A percentile compares a stretch with the other conserved stretches of the same genome.
These are phyloP conservation scores for Flammula alnicola DNA, from an alignment of 1,284 basidiomycete species.

Conservation along the genomic window DNA sequence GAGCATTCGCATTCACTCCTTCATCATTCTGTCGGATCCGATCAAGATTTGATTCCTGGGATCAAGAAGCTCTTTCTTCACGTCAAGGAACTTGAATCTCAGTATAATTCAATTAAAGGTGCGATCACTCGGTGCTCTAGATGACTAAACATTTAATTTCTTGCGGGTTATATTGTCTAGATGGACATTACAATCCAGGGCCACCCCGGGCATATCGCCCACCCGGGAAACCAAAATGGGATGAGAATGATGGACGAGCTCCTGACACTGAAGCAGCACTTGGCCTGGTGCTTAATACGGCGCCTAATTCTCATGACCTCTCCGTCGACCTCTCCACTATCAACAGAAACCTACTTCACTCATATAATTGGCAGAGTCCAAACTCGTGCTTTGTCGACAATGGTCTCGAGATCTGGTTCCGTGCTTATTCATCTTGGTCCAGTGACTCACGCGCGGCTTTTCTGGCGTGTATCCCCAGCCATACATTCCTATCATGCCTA, in stretches of 20 bases:
- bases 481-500: not conserved
- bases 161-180: constrained; percentile 3
- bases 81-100: constrained; percentile 13
- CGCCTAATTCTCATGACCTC: no score
- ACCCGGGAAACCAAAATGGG: not conserved
- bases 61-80: constrained; percentile 18
- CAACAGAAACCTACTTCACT: not conserved
- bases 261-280: constrained; percentile 12
- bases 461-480: not conserved
- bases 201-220: not conserved
- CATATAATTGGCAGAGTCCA: constrained; percentile 4
- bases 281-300: not conserved
- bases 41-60: constrained; percentile 20
- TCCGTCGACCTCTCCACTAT: no score
- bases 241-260: constrained; percentile 14
- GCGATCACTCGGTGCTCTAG: no score
- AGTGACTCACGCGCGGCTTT: not conserved
- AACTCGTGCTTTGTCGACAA: constrained; percentile 12
- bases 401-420: constrained; percentile 8
- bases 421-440: not conserved
- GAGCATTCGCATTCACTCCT: constrained; percentile 27
- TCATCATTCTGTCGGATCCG: constrained; percentile 25
- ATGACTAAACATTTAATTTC: not conserved
- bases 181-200: constrained; percentile 3
- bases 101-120: constrained; percentile 11